These are phyloP conservation scores for Drechslerella stenobrocha DNA, from an alignment of 2,329 filamentous ascomycete species.

Conservation along the genomic window DNA sequence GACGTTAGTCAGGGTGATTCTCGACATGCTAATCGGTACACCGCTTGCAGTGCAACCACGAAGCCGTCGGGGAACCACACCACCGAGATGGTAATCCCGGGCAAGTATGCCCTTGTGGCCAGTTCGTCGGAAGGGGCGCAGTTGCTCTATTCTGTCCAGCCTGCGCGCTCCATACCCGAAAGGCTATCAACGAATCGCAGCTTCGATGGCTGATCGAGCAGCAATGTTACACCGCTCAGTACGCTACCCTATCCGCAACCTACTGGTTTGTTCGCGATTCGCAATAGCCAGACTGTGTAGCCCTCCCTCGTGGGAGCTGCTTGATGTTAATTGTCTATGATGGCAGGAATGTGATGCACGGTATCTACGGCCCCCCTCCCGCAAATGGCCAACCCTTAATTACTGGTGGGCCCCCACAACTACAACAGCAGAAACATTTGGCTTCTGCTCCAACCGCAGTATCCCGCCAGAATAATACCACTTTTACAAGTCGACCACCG, in stretches of 20 bases:
- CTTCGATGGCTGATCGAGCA: constrained; percentile 37
- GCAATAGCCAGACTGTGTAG: too few relatives aligned
- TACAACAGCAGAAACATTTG: too few relatives aligned
- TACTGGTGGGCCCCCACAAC: not conserved
- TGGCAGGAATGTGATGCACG: not conserved
- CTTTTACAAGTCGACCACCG: too few relatives aligned
- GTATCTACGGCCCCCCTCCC: too few relatives aligned
- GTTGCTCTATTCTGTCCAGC: constrained; percentile 28
- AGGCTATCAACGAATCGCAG: constrained; percentile 17
- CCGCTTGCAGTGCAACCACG: constrained; percentile 27
- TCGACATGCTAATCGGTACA: not conserved
- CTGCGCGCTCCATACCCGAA: constrained; percentile 16
- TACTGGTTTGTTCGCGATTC: too few relatives aligned
- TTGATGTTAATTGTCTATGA: not conserved
- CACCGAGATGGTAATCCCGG: not conserved
- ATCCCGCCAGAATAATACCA: too few relatives aligned
- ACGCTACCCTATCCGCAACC: not conserved
- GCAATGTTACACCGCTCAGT: constrained; percentile 37
- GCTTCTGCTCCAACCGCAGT: too few relatives aligned
- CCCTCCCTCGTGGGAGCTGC: too few relatives aligned
- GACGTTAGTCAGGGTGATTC: not conserved
- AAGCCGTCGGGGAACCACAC: constrained; percentile 29
- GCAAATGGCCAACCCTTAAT: too few relatives aligned
- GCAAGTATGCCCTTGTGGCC: constrained; percentile 16
- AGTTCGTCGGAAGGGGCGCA: constrained; percentile 5